Evolutionary conservation across 768 basidiomycete species (phyloP).

Genomic region (Serpula lacrymans): DNA sequence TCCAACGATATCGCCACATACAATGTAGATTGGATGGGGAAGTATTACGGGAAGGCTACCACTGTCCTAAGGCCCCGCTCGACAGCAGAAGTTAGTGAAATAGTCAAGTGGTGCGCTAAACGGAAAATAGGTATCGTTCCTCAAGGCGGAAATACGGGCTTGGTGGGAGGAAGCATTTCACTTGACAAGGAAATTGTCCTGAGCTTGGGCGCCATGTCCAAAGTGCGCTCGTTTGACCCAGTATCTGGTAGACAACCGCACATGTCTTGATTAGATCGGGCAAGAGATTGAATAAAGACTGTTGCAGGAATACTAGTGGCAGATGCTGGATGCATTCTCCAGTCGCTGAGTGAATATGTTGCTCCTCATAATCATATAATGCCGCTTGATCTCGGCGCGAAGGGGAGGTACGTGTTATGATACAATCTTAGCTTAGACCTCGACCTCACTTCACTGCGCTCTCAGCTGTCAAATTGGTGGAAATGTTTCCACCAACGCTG

Average conservation of each 20-base stretch:
- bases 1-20: conserved; percentile 67
- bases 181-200: conserved; percentile 84
- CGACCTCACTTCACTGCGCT: conserved; percentile 3
- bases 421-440: neutral
- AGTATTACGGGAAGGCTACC: conserved; percentile 80
- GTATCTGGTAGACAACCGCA: conserved; percentile 59
- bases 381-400: conserved; percentile 94
- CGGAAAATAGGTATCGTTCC: conserved; percentile 87
- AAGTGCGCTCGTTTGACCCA: conserved; percentile 78
- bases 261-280: too few relatives aligned
- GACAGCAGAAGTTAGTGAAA: conserved; percentile 82
- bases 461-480: conserved; percentile 94
- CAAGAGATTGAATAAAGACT: too few relatives aligned
- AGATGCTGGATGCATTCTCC: conserved; percentile 93
- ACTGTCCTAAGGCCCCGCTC: conserved; percentile 89
- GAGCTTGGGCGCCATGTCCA: conserved; percentile 77
- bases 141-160: conserved; percentile 97
- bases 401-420: conserved; percentile 67
- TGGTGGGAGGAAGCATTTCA: conserved; percentile 94
- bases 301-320: conserved; percentile 78
- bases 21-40: conserved; percentile 96
- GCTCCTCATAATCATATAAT: conserved; percentile 90
- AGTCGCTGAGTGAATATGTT: conserved; percentile 82
- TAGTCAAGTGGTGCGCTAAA: conserved; percentile 83
- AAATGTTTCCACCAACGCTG: conserved; percentile 95